Percentiles rank a stretch among this genome's conserved stretches.
Evolutionary conservation across 2,329 filamentous ascomycete genomes (phyloP).

Genomic region (Emericellopsis cladophorae): DNA sequence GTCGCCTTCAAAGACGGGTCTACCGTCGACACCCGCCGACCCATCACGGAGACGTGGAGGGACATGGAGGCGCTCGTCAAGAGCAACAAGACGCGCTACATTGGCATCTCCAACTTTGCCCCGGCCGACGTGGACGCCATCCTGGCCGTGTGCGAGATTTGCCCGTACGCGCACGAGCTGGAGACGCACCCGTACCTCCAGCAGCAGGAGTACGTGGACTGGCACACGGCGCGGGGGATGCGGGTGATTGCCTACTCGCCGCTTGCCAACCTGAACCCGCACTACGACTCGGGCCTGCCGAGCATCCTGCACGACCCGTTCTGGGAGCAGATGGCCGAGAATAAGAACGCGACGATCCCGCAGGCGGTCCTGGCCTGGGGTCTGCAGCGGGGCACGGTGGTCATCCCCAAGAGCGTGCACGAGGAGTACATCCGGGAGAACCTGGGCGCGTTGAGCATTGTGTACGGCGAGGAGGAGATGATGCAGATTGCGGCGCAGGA

Average conservation of each 20-base stretch:
- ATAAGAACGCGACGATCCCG: slow-evolving; percentile 46
- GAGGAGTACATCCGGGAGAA: slow-evolving; percentile 35
- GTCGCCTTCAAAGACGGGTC: not conserved
- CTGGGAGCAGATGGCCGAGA: slow-evolving; percentile 37
- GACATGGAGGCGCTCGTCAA: slow-evolving; percentile 5
- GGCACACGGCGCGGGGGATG: slow-evolving; percentile 45
- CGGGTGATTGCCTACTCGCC: slow-evolving; percentile 45
- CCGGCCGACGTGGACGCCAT: slow-evolving; percentile 34
- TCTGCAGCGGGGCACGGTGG: slow-evolving; percentile 42
- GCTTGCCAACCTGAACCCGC: slow-evolving; percentile 15
- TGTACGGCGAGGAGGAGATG: slow-evolving; percentile 19
- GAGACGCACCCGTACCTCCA: slow-evolving; percentile 24
- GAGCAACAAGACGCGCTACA: slow-evolving; percentile 42
- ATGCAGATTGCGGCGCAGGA: slow-evolving; percentile 9
- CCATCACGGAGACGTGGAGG: slow-evolving; percentile 4
- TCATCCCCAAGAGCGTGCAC: slow-evolving; percentile 40
- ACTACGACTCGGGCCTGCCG: slow-evolving; percentile 3
- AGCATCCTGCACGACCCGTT: slow-evolving; percentile 47
- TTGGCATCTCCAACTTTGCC: slow-evolving; percentile 41
- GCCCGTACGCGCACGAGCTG: slow-evolving; percentile 45
- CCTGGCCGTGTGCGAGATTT: slow-evolving; percentile 42
- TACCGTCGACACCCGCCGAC: not conserved
- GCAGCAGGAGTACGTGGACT: slow-evolving; percentile 26
- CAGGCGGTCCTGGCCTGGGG: slow-evolving; percentile 61
- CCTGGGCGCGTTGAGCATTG: slow-evolving; percentile 16